Base-by-base conservation (phyloP, 1,284 basidiomycete species). In the Ceratobasidium sp. region DNA sequence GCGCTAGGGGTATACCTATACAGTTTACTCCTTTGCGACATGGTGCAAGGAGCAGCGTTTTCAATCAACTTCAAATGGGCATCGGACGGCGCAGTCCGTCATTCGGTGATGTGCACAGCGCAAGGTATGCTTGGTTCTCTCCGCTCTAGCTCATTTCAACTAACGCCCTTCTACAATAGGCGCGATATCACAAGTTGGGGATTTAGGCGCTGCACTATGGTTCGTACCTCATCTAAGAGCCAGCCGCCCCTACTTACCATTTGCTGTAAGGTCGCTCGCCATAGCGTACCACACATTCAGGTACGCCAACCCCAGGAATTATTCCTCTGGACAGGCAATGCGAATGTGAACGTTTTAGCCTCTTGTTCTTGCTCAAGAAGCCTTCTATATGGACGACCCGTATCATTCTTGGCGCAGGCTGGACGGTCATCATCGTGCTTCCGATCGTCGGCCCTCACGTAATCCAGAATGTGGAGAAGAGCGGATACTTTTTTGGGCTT, bases 21-120 rank as follows among this genome's bases (percentile, higher is more conserved):
- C n/a, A n/a, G n/a, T n/a, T n/a, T n/a, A n/a, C n/a, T n/a, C n/a
- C n/a, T n/a, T n/a, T n/a, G n/a, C n/a, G n/a, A n/a, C n/a, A n/a
- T n/a, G n/a, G n/a, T n/a, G n/a, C n/a, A n/a, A n/a, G n/a, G n/a
- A n/a, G n/a, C n/a, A n/a, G n/a, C n/a, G n/a, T n/a, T n/a, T n/a
- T n/a, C n/a, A n/a, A n/a, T n/a, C n/a, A 69, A 58, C 53, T 58
- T 56, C 37, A 69, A 58, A 58, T 69, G 66, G 66, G 66, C 66
- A 22, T 51, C 27, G 8, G 51, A 69, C 11, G 66, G 66, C 7
- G 56, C 51, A 6, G 58, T 69, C 51, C 39, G 56, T 31, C 49
- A 56, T 46, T 69, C 66, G 51, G 51, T 34, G 29, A 34, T 51
- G 51, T 69, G 66, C 39, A 58, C 51, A 9, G 66, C 53, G 2